Base-by-base conservation (phyloP, 2,329 filamentous ascomycete species). In the Aspergillus proliferans region DNA sequence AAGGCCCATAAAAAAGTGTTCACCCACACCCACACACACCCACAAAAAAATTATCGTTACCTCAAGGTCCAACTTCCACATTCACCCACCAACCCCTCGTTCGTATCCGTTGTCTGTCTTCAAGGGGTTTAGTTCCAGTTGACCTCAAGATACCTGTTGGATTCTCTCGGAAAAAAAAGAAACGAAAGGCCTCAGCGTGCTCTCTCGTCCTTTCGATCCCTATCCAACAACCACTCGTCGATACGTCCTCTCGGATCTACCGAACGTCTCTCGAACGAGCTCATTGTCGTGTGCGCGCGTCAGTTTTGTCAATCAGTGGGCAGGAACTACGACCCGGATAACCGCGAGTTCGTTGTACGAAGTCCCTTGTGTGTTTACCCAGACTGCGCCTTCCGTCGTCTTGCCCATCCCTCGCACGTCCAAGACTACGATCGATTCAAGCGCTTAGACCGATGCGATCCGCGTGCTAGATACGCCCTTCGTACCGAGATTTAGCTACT, bases 341-440 rank as follows among this genome's bases (percentile, higher is more conserved):
- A 38, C 19, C 18, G 5, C n/a, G 38, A 19, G 6, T 40, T 40
- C 38, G 38, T 40, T 22, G 15, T 40, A 21, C 38, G 38, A 19
- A 19, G 19, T 22, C 19, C 38, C 36, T 39, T 39, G n/a, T 15
- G 15, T 40, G 49, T 42, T 28, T 38, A 48, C 45, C 18, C 38
- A 21, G 18, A 19, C 47, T 9, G 46, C 40, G 48, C 47, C 38
- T 53, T 47, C 18, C 9, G 38, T 40, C 18, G 18, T 40, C 38
- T 40, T 6, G 18, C 18, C 18, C 15, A 22, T 19, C 15, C 38
- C 8, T 19, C 18, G 19, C 38, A 21, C 38, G 18, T 40, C 12
- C 15, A 40, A 21, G 15, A 18, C 10, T 21, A 19, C 18, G 18
- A 40, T 19, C 38, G 14, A 19, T 21, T 10, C 38, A 21, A 12